These are phyloP conservation scores for Solanum sitiens DNA, from an alignment of 257 asterid genomes.

Conservation along the genomic window DNA sequence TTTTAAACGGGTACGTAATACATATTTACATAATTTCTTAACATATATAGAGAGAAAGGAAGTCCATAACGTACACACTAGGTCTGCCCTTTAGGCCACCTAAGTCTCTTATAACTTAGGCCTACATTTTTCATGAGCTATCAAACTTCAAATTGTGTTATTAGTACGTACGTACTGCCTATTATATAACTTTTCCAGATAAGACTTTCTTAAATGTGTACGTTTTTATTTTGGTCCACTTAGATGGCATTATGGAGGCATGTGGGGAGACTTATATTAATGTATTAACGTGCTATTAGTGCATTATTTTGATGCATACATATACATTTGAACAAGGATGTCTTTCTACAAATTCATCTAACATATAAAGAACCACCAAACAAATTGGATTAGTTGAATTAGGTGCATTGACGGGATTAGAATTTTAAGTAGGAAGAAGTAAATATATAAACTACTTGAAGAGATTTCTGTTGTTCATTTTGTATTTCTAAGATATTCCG, in stretches of 20 bases:
- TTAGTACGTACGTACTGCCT: background rate
- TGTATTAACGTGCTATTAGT: background rate
- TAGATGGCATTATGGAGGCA: background rate
- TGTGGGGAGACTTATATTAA: background rate
- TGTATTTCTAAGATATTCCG: too few relatives aligned
- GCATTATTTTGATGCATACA: background rate
- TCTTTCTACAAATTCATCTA: background rate
- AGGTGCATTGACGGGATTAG: background rate
- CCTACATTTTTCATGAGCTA: background rate
- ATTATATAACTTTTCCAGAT: background rate
- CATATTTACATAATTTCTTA: too few relatives aligned
- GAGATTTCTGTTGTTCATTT: too few relatives aligned
- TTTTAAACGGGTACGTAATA: too few relatives aligned
- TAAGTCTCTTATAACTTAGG: background rate
- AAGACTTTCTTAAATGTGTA: background rate
- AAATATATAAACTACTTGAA: too few relatives aligned
- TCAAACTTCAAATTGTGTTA: background rate
- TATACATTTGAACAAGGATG: background rate
- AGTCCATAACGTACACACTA: background rate
- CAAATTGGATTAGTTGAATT: background rate
- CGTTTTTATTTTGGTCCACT: background rate
- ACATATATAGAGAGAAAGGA: too few relatives aligned
- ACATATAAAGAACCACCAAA: background rate
- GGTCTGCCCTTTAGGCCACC: background rate
- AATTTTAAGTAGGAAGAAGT: too few relatives aligned